Base-by-base conservation (phyloP, 2,329 filamentous ascomycete genomes). In the Colletotrichum sp. region DNA sequence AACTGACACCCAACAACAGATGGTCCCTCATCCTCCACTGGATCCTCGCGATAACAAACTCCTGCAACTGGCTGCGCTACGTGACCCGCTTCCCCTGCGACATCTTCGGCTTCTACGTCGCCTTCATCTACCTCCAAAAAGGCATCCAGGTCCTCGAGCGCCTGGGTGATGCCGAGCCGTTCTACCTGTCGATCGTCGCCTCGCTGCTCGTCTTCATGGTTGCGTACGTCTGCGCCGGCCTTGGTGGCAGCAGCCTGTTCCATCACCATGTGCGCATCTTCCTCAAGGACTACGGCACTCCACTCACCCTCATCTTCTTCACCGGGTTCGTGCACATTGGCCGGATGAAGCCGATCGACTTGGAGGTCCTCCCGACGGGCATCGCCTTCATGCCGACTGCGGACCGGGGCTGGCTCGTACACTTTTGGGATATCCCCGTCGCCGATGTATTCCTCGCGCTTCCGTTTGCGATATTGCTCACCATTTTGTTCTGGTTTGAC, bases 21-120 rank as follows among this genome's bases (percentile, higher is more conserved):
- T 98, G 95, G 95, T 94, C 95, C 1, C 86, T 98, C 24, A 88
- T 96, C 28, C 93, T 98, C 85, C 95, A 98, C 85, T 96, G 94
- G 94, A 87, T 95, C 57, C 90, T 98, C 24, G 95, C 95, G 65
- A 88, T 95, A 72, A 95, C 94, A 13, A 98, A 98, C 83, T 93
- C 95, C 2, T 98, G 96, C 87, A 97, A 98, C 84, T 94, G 90
- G 81, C 88, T 98, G n/a, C 93, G 92, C 81, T 98, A 96, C 84
- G 95, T 98, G 26, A 98, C 96, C 1, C 91, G 95, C 16, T 98
- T 98, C 83, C 95, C 95, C 28, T 98, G 96, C 85, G 96, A 98
- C 84, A 97, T 96, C 81, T 98, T 98, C 79, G 96, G 95, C 67
- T 98, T 98, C 86, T 98, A 98, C 82, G 95, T 98, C 64, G 95